phyloP scores from a whole-genome alignment of 306 rosid species.

The Quercus rubra region DNA sequence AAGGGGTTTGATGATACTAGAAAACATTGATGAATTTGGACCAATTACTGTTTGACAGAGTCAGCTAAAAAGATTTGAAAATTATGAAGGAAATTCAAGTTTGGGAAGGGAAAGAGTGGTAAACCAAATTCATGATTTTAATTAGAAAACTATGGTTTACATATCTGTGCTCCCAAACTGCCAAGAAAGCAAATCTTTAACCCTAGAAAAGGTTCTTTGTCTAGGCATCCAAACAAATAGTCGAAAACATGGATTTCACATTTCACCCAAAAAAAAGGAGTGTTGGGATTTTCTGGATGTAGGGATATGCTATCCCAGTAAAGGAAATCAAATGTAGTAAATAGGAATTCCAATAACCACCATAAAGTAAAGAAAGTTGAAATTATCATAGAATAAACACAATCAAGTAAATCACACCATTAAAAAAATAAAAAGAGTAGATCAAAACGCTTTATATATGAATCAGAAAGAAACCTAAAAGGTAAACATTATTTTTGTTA shows the following conservation, averaged over 20 bases:
- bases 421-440: background rate
- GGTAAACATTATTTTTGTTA: background rate
- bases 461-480: background rate
- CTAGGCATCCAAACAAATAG: no score
- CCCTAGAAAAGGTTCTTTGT: no score
- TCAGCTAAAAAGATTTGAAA: background rate
- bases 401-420: slow-evolving; percentile 2
- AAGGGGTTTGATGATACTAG: background rate
- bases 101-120: background rate
- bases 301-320: slow-evolving; percentile 15
- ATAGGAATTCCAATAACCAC: background rate
- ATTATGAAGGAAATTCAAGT: background rate
- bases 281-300: slow-evolving; percentile 8
- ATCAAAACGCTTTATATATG: background rate
- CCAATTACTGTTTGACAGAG: background rate
- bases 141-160: background rate
- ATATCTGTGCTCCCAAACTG: background rate
- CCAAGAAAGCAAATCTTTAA: no score
- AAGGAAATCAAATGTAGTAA: slow-evolving; percentile 1
- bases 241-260: background rate
- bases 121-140: background rate
- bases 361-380: background rate
- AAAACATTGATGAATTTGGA: background rate
- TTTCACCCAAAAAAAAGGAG: background rate
- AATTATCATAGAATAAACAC: background rate